Conservation (phyloP, 352 stramenopile genomes). For the Peronospora belbahrii region DNA sequence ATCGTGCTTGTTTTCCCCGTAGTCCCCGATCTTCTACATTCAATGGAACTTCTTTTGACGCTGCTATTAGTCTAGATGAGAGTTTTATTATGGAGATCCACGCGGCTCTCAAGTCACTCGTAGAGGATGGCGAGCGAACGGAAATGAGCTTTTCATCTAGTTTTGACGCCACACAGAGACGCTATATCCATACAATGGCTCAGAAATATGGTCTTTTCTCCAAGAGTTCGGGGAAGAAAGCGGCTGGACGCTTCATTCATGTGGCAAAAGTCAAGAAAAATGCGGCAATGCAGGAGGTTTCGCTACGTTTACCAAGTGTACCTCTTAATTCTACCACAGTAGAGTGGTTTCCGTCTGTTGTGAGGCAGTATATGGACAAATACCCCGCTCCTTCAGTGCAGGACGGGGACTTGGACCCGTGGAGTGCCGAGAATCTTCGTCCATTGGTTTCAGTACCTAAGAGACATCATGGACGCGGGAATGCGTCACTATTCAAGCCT, state of each 20-base stretch:
- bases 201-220: slow-evolving; percentile 77
- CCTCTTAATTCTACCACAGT: slow-evolving; percentile 24
- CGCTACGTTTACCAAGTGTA: slow-evolving; percentile 37
- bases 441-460: slow-evolving; percentile 10
- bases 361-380: slow-evolving; percentile 37
- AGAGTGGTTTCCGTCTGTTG: slow-evolving; percentile 34
- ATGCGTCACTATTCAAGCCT: slow-evolving; percentile 34
- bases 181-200: slow-evolving; percentile 76
- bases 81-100: slow-evolving; percentile 67
- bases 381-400: slow-evolving; percentile 23
- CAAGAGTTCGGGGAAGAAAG: slow-evolving; percentile 69
- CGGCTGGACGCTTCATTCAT: slow-evolving; percentile 58
- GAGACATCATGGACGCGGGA: slow-evolving; percentile 11
- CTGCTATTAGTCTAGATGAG: slow-evolving; percentile 52
- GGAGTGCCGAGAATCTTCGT: slow-evolving; percentile 20
- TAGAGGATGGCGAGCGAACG: slow-evolving; percentile 44
- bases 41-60: slow-evolving; percentile 3
- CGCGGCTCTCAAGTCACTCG: slow-evolving; percentile 46
- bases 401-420: slow-evolving; percentile 15
- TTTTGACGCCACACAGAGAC: slow-evolving; percentile 68
- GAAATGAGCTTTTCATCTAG: slow-evolving; percentile 64
- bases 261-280: slow-evolving; percentile 82
- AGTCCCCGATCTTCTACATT: slow-evolving; percentile 1
- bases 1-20: neutral
- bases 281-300: slow-evolving; percentile 65